Evolutionary conservation across 305 asterid genomes (phyloP).

Genomic region (Salvia sclarea): DNA sequence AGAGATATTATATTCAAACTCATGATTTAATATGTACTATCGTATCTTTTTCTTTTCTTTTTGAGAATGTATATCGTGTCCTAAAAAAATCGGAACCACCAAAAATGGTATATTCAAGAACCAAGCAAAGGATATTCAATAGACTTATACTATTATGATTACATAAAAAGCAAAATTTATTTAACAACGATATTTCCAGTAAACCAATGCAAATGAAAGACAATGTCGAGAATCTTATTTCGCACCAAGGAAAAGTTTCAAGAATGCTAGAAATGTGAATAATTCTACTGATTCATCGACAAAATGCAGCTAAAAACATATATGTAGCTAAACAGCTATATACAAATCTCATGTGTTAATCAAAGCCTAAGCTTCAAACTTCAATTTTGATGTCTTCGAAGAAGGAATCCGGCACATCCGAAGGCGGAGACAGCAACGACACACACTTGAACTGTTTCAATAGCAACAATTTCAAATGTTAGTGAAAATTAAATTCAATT

Average conservation of each 20-base stretch:
- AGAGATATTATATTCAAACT: no score
- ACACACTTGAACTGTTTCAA: constrained; percentile 66
- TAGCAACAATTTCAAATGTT: constrained; percentile 8
- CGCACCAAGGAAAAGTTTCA: neutral
- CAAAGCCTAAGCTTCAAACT: neutral
- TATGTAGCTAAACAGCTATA: neutral
- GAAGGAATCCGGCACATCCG: constrained; percentile 45
- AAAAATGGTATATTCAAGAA: no score
- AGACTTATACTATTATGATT: no score
- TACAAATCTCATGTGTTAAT: neutral
- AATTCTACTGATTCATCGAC: no score
- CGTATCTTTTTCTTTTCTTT: no score
- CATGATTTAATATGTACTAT: no score
- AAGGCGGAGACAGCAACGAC: constrained; percentile 43
- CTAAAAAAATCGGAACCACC: no score
- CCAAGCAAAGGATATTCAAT: no score
- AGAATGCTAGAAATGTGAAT: neutral
- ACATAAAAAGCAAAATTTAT: no score
- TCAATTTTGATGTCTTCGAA: constrained; percentile 46
- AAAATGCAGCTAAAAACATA: neutral
- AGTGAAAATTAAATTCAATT: neutral
- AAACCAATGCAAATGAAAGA: neutral
- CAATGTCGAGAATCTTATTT: neutral
- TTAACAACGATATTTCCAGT: no score
- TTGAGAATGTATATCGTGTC: no score